Percentiles rank a stretch among this genome's conserved stretches.
Conservation (phyloP, 106 monocot genomes). For the Dendrobium catenatum region DNA sequence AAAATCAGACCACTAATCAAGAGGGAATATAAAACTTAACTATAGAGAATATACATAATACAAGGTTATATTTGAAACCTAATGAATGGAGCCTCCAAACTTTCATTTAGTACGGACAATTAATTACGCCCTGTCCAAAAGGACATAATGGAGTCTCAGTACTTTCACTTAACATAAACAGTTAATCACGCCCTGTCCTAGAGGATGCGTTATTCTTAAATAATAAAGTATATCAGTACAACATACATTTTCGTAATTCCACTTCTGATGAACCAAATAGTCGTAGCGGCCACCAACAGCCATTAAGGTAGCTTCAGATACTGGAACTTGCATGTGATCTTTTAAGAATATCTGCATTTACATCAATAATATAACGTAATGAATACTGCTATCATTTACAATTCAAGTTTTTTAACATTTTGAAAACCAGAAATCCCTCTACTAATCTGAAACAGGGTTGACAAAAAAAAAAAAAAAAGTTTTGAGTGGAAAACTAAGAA, state of each 20-base stretch:
- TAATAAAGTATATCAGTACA: background rate
- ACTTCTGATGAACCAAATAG: constrained; percentile 57
- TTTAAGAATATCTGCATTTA: constrained; percentile 60
- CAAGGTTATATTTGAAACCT: background rate
- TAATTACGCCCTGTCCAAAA: background rate
- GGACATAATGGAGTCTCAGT: background rate
- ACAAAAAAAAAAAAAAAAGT: background rate
- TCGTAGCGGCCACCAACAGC: constrained; percentile 93
- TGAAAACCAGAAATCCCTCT: background rate
- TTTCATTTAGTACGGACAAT: background rate
- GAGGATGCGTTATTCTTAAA: background rate
- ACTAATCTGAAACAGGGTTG: background rate
- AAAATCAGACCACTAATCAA: background rate
- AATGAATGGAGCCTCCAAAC: background rate
- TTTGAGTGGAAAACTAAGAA: background rate
- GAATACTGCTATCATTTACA: background rate
- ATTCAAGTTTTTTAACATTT: background rate
- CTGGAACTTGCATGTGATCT: constrained; percentile 41
- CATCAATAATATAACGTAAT: background rate
- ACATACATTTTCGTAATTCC: constrained; percentile 57
- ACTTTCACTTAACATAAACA: background rate
- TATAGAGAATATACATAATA: background rate
- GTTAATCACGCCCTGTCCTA: background rate
- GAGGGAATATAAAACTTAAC: background rate
- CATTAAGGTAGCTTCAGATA: constrained; percentile 49